Evolutionary conservation across 2,329 filamentous ascomycete species (phyloP), one percentile per base, ranked within the genome.

Genomic region (Sporothrix pseudoabietina): DNA sequence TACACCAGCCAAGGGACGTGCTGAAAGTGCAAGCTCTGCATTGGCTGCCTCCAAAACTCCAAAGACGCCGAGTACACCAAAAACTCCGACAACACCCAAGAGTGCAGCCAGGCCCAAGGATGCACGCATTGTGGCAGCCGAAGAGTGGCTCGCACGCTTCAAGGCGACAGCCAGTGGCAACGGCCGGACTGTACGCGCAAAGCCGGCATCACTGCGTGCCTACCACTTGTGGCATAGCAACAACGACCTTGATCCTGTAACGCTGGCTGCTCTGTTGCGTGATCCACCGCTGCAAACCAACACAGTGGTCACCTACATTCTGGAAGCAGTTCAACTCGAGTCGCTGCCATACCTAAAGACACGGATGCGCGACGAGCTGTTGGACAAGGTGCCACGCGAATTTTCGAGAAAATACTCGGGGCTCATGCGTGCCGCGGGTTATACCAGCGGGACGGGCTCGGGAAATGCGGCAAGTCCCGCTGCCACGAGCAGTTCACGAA

Each of bases 191-290:
- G 71, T 79, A 1, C 76, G 72, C 8, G 79, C 79, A 0, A 47
- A 74, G 26, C 80, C 78, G 2, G 76, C 83, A 1, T 78, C 81
- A 1, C 79, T 92, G 1, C 85, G 88, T 16, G 84, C 89, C 0
- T 93, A 92, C 77, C 87, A 86, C 75, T 80, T 93, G 26, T 93
- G 91, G 91, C 83, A 89, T 72, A 75, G 81, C 4, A 85, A 89
- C 73, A 79, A 84, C 8, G 81, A 83, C 14, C 81, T 92, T 22
- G 76, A 79, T 0, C 82, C 89, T 0, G 77, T 80, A 0, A 80
- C 82, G 0, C 82, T 92, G 19, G 89, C 89, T 1, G 80, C 78
- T 2, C 75, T 91, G 1, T 80, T 91, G n/a, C 84, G 90, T 1
- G 82, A 88, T 10, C 89, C 89, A 16, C 89, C 91, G 1, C 79